Conservation (phyloP, 495 filamentous ascomycete genomes). For the Neurospora hispaniola region DNA sequence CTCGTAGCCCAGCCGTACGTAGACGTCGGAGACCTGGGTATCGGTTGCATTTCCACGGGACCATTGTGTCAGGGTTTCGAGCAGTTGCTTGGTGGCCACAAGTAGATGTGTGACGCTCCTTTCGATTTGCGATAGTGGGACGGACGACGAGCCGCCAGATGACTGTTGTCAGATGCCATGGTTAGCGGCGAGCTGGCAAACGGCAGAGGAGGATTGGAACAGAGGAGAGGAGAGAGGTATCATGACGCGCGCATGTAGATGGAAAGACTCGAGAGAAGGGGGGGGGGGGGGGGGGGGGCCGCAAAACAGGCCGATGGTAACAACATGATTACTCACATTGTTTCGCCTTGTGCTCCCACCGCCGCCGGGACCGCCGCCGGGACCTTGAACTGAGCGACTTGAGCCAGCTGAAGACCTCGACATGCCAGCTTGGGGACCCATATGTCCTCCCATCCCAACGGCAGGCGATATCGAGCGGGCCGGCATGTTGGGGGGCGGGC, state of each 20-base stretch:
- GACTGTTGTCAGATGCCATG: conserved; percentile 25
- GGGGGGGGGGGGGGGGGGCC: background rate
- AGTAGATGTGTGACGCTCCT: conserved; percentile 97
- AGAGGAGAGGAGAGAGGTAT: background rate
- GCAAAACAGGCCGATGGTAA: conserved; percentile 3
- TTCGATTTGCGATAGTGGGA: conserved; percentile 81
- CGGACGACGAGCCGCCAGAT: conserved; percentile 26
- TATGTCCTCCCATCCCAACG: conserved; percentile 12
- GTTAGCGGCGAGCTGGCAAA: conserved; percentile 3
- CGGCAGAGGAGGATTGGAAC: background rate
- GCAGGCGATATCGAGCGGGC: conserved; percentile 32
- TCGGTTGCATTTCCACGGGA: conserved; percentile 85
- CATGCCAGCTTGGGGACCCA: conserved; percentile 9
- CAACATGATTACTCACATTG: conserved; percentile 36
- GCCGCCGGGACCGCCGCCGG: conserved; percentile 14
- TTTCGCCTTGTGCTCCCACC: conserved; percentile 32
- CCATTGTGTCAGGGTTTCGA: conserved; percentile 96
- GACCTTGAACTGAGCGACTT: conserved; percentile 11
- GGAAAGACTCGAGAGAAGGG: background rate
- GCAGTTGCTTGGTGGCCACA: conserved; percentile 92
- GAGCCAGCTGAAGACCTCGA: conserved; percentile 37
- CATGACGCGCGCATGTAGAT: conserved; percentile 1
- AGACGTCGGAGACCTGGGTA: conserved; percentile 92
- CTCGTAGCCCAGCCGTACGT: conserved; percentile 92
- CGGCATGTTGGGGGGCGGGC: conserved; percentile 18